phyloP scores from a whole-genome alignment of 345 rosid species.

The Dipteronia dyeriana region DNA sequence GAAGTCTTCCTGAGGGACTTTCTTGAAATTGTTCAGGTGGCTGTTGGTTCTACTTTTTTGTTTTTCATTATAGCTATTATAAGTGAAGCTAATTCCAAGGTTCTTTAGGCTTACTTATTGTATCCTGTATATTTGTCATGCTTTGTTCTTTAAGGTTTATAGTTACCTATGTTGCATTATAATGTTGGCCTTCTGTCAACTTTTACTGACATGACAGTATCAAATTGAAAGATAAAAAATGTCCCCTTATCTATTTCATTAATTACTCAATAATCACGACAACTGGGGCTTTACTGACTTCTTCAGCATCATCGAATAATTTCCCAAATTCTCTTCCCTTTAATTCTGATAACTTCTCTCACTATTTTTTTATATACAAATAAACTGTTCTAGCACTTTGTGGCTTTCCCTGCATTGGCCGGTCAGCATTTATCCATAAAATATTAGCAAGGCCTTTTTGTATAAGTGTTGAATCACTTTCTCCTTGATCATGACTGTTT shows the following conservation, averaged over 20 bases:
- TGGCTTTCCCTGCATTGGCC: neutral
- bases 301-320: neutral
- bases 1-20: slow-evolving; percentile 85
- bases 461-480: slow-evolving; percentile 6
- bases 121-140: neutral
- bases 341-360: neutral
- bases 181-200: neutral
- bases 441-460: neutral
- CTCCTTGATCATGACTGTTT: slow-evolving; percentile 12
- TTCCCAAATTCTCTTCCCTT: neutral
- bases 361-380: neutral
- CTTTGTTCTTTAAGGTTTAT: neutral
- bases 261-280: neutral
- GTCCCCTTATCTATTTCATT: neutral
- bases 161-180: neutral
- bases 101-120: neutral
- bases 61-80: slow-evolving; percentile 27
- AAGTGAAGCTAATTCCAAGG: slow-evolving; percentile 1
- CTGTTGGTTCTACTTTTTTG: slow-evolving; percentile 12
- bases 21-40: slow-evolving; percentile 81
- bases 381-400: neutral
- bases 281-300: neutral
- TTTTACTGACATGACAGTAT: neutral
- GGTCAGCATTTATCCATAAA: neutral
- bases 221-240: neutral